Evolutionary conservation across 176 grass and related monocot species (phyloP), one percentile per base, ranked within the genome.

Genomic region (Lolium rigidum): DNA sequence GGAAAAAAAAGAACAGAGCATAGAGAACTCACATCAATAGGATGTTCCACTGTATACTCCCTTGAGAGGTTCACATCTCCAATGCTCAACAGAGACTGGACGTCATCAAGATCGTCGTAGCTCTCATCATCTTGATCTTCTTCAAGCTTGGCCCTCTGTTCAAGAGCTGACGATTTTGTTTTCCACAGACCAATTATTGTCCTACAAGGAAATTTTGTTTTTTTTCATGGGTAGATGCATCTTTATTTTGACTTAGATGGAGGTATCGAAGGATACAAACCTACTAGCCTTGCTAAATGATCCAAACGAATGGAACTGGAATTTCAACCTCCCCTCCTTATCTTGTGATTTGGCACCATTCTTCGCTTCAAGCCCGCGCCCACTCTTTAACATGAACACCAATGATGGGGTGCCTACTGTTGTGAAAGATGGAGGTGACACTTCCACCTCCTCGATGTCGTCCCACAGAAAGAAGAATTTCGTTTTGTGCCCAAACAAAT

Each of bases 391-490:
- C 70, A 73, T 83, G 25, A 95, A 91, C 68, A 84, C 47, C 41
- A 95, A 38, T 2, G 86, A 89, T n/a, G 93, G 92, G 28, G 57
- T 91, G 39, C 96, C 90, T 48, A 95, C 82, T 6, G 92, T 91
- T 65, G 86, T 70, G 21, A 95, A 94, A 38, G 96, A 92, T 66
- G 96, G 94, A 28, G 89, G 43, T 59, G 91, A 44, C 28, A 91
- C 94, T 88, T 92, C 77, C 7, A 98, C 90, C 43, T 92, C 88
- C 16, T 98, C 88, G 7, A 98, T 86, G 26, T 98, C 92, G 79
- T 95, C 93, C 93, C 96, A 98, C 39, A 95, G 84, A 81, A 95
- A 94, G 79, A 92, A 98, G 79, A 98, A 95, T 80, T 91, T 98
- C 8, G 96, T 98, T 92, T 98, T 95, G 43, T 94, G 90, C 57